Evolutionary conservation across 345 rosid species (phyloP).

Genomic region (Pseudoturritis turrita): DNA sequence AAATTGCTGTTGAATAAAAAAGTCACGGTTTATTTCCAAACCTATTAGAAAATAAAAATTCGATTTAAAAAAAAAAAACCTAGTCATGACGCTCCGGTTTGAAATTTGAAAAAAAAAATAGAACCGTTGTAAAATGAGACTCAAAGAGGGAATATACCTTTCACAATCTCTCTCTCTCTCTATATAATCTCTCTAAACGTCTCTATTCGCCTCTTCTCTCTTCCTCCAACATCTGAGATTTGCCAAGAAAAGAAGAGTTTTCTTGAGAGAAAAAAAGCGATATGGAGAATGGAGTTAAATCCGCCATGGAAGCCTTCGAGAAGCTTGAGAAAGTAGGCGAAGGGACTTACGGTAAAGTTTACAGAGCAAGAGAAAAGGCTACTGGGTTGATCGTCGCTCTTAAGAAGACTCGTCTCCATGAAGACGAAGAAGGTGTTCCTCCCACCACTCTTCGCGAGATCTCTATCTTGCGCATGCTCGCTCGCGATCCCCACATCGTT

Average conservation of each 20-base stretch:
- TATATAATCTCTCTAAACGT: neutral
- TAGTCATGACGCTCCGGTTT: conserved; percentile 15
- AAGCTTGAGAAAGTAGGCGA: conserved; percentile 98
- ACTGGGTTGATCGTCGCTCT: conserved; percentile 88
- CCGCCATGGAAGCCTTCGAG: conserved; percentile 90
- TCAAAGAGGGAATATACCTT: neutral
- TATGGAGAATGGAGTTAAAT: conserved; percentile 37
- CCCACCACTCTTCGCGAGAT: conserved; percentile 99
- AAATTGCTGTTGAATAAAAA: no score
- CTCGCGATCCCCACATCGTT: conserved; percentile 90
- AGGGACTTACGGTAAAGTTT: conserved; percentile 95
- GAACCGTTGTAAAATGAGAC: conserved; percentile 19
- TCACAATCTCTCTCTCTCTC: neutral
- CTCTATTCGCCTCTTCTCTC: neutral
- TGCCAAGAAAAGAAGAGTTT: neutral
- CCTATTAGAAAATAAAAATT: no score
- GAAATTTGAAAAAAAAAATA: conserved; percentile 6
- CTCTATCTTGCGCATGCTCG: conserved; percentile 97
- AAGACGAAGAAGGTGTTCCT: conserved; percentile 97
- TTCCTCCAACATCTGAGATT: neutral
- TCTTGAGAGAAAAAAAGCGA: conserved; percentile 2
- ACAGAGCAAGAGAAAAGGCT: conserved; percentile 90
- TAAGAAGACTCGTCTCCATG: conserved; percentile 98
- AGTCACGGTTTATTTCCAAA: no score
- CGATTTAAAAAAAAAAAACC: neutral